Base-by-base conservation (phyloP, 352 stramenopile species). In the Blastocystis sp. region DNA sequence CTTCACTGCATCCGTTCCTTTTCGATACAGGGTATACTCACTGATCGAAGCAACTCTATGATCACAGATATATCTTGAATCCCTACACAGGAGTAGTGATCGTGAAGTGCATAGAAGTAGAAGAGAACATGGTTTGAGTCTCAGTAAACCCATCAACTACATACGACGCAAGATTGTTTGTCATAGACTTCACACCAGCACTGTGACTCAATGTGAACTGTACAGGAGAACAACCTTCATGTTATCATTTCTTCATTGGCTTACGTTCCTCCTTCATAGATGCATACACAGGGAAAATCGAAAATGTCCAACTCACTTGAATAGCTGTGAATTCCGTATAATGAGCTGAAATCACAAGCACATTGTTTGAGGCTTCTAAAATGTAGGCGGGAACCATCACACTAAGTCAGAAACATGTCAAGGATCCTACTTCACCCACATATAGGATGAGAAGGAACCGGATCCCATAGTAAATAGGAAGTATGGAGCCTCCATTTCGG, bases 231-330 rank as follows among this genome's bases (percentile, higher is more conserved):
- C 66, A 56, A 27, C 57, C 66, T 78, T 59, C 21, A 27, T 24
- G 19, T 78, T 35, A 78, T n/a, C 14, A 19, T 5, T 0, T 27
- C 0, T 5, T 42, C 7, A 58, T 29, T 59, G 4, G 35, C 35
- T 27, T 35, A 78, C 66, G 66, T 35, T 32, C 39, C 35, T 78
- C 19, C 6, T 9, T 6, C 27, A 59, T 57, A 11, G 66, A 78
- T 27, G 66, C 29, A 51, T 78, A 78, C 19, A 78, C 37, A 27
- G 32, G 19, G 66, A 78, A n/a, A 56, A 78, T 56, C 12, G 66
- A 42, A n/a, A 56, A 78, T 5, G 29, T 78, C 19, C 16, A 24
- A 19, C 35, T 0, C 4, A 54, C 37, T n/a, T 3, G 11, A 27
- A 57, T 27, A 19, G 19, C 9, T 6, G 35, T 51, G 6, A 32